phyloP scores from a whole-genome alignment of 257 asterid genomes.

The Eustoma russellianum region DNA sequence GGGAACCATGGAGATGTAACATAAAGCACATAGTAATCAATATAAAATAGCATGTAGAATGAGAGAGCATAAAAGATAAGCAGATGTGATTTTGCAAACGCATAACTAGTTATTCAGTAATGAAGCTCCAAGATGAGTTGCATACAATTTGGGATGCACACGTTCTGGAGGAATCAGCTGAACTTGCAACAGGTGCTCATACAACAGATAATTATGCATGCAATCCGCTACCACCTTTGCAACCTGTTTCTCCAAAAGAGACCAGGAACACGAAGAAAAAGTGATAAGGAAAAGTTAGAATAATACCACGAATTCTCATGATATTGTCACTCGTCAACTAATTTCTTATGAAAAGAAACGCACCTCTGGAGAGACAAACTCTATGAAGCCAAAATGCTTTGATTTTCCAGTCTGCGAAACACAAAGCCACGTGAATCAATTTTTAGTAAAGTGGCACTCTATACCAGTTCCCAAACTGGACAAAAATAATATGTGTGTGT shows the following conservation, averaged over 20 bases:
- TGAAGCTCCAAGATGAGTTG: not conserved
- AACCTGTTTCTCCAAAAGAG: slow-evolving; percentile 41
- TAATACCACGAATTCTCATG: not conserved
- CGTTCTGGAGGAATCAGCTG: slow-evolving; percentile 55
- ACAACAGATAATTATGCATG: slow-evolving; percentile 85
- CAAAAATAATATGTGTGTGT: too few species aligned
- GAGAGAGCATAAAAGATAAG: too few species aligned
- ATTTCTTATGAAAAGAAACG: slow-evolving; percentile 6
- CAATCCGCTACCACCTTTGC: slow-evolving; percentile 82
- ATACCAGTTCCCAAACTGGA: too few species aligned
- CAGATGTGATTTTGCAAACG: too few species aligned
- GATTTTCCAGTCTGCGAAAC: slow-evolving; percentile 79
- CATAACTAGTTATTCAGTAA: not conserved
- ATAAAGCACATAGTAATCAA: too few species aligned
- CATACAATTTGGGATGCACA: slow-evolving; percentile 79
- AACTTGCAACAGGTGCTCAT: slow-evolving; percentile 83
- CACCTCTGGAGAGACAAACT: slow-evolving; percentile 90
- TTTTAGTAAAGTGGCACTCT: slow-evolving; percentile 10
- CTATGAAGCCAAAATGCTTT: slow-evolving; percentile 93
- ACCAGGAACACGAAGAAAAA: not conserved
- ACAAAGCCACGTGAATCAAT: slow-evolving; percentile 3
- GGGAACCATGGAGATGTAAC: too few species aligned
- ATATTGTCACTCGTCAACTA: not conserved
- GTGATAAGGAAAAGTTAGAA: not conserved
- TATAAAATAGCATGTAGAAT: too few species aligned